Evolutionary conservation across 2,329 filamentous ascomycete species (phyloP), one percentile per base, ranked within the genome.

Genomic region (Alternaria triticimaculans): DNA sequence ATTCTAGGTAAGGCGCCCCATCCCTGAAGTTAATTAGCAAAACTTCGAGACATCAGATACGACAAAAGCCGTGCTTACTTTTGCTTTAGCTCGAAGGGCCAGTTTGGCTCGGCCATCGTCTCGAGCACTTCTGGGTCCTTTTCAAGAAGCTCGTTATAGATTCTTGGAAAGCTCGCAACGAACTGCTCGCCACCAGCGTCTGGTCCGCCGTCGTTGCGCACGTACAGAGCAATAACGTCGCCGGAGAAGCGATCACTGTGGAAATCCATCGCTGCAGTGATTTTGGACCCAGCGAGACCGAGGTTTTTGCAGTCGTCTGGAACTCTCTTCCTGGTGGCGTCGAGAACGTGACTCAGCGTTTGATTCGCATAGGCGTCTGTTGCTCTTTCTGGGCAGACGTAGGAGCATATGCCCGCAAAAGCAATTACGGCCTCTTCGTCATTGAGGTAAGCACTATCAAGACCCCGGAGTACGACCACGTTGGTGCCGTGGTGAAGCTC

Each of bases 301-400:
- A 80, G 71, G 28, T 74, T 66, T 49, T 73, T 73, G n/a, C 76
- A 78, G 65, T 76, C 74, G 6, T 62, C 45, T 2, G 76, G 76
- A 10, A 79, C 76, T 9, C 53, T 59, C 49, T 78, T 73, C 43
- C 76, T 74, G 10, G 76, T 79, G 7, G 77, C 78, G 61, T 80
- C 78, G n/a, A 74, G 75, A 46, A 80, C 69, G 60, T 80, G 78
- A 63, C 73, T 78, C 26, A 79, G 58, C 2, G 78, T 80, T 59
- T 80, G 78, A 28, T 80, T 79, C 46, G 78, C 78, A 58, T 78
- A 79, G 6, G 76, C 76, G 61, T 80, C 78, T 4, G 78, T 80
- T 10, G 77, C 78, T 51, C 78, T 72, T 30, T 71, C 58, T 12
- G 72, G 62, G 54, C 72, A 74, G 21, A 78, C 71, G 56, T 80